A percentile compares a stretch with the other conserved stretches of the same genome.
Evolutionary conservation across 1,284 basidiomycete species (phyloP).

Genomic region (Trichosporon sp.): DNA sequence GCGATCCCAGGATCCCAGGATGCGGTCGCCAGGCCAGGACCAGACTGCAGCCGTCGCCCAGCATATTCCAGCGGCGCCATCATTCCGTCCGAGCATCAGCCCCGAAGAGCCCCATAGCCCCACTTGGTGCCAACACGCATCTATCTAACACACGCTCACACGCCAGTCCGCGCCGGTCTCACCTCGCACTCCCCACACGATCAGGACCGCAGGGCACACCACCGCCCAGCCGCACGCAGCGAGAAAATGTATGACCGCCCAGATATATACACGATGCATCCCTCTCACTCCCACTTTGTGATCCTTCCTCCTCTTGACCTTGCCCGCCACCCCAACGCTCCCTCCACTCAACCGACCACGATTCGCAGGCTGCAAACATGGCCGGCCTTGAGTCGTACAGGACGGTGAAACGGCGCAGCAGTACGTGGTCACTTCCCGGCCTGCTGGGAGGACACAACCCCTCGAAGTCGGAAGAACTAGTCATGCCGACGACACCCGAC

Average conservation of each 20-base stretch:
- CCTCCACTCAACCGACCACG: neutral
- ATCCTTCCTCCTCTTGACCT: neutral
- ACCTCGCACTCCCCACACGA: neutral
- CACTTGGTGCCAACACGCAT: neutral
- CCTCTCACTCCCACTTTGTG: neutral
- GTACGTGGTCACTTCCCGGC: conserved; percentile 6
- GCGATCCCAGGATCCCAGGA: neutral
- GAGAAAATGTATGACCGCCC: conserved; percentile 1
- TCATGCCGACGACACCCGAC: conserved; percentile 14
- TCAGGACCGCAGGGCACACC: neutral
- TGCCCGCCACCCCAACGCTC: neutral
- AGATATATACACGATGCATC: conserved; percentile 5
- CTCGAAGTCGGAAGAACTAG: neutral
- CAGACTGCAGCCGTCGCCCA: neutral
- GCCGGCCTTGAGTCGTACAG: neutral
- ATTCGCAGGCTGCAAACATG: conserved; percentile 1
- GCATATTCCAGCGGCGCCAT: conserved; percentile 12
- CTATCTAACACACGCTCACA: neutral
- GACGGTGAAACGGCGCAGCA: neutral
- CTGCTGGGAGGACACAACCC: neutral
- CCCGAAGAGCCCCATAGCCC: neutral
- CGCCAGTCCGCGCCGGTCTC: conserved; percentile 7
- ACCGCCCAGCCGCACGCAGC: neutral
- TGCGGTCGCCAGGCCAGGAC: neutral
- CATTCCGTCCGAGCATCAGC: neutral